Evolutionary conservation across 345 rosid genomes (phyloP).

Genomic region (Euphorbia peplus): DNA sequence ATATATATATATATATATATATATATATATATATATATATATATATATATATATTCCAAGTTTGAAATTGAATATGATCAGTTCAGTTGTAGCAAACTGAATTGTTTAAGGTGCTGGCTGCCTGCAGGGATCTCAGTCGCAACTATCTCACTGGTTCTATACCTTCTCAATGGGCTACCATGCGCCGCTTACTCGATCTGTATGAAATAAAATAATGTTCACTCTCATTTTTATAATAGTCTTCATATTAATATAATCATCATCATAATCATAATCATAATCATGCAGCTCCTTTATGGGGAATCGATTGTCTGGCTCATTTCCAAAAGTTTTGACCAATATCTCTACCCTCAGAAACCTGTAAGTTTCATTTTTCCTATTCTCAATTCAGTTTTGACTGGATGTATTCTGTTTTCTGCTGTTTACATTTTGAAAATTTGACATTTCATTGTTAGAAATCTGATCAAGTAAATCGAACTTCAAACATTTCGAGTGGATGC

Average conservation of each 20-base stretch:
- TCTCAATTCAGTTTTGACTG: not conserved
- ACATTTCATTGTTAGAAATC: no score
- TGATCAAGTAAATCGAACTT: no score
- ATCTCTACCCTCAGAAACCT: conserved; percentile 60
- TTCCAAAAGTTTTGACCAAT: conserved; percentile 64
- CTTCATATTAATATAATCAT: no score
- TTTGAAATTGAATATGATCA: not conserved
- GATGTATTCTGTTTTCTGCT: not conserved
- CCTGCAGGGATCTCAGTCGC: conserved; percentile 73
- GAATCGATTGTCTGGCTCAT: conserved; percentile 73
- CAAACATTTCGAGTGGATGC: not conserved
- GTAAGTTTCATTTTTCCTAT: conserved; percentile 39
- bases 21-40: not conserved
- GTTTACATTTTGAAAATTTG: no score
- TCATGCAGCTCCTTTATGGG: conserved; percentile 86
- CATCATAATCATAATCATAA: no score
- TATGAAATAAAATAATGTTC: no score
- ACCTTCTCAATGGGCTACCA: conserved; percentile 71
- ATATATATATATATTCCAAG: not conserved
- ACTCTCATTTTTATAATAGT: no score
- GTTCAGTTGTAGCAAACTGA: not conserved
- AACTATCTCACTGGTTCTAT: conserved; percentile 66
- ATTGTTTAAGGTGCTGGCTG: no score
- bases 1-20: not conserved
- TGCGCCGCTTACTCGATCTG: conserved; percentile 62